Percentiles rank a stretch among this genome's conserved stretches.
Evolutionary conservation across 257 asterid genomes (phyloP).

Genomic region (Solanum virginianum): DNA sequence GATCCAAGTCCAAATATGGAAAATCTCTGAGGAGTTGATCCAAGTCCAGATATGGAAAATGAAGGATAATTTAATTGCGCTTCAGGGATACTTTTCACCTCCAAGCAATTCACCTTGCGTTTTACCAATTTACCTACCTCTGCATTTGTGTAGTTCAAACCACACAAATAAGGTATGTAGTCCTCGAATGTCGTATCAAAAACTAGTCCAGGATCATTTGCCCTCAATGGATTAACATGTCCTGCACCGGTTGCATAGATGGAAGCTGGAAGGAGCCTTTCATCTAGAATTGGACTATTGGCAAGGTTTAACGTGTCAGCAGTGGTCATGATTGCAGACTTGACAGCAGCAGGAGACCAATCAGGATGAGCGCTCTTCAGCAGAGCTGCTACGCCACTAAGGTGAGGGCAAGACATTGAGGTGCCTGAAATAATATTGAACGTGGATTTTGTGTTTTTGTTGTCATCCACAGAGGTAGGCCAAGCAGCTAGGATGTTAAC

Average conservation of each 20-base stretch:
- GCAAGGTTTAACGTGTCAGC: constrained; percentile 21
- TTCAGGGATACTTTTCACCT: constrained; percentile 9
- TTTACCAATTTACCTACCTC: constrained; percentile 6
- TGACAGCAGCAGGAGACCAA: constrained; percentile 41
- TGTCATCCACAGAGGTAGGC: constrained; percentile 17
- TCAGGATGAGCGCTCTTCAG: constrained; percentile 28
- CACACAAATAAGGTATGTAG: constrained; percentile 35
- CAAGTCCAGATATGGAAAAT: neutral
- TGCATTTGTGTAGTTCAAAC: constrained; percentile 22
- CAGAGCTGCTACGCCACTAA: constrained; percentile 32
- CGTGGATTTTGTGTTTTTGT: constrained; percentile 4
- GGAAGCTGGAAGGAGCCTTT: constrained; percentile 14
- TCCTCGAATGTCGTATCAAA: constrained; percentile 31
- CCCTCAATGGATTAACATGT: constrained; percentile 32
- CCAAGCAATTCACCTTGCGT: constrained; percentile 10
- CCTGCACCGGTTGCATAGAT: constrained; percentile 29
- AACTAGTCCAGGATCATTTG: constrained; percentile 36
- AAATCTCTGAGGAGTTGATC: constrained; percentile 7
- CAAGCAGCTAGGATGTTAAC: constrained; percentile 43
- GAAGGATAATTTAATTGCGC: constrained; percentile 11
- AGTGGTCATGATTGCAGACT: constrained; percentile 46
- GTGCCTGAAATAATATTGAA: constrained; percentile 39
- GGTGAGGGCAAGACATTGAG: constrained; percentile 49
- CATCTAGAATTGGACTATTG: constrained; percentile 12
- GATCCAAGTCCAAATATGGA: neutral